Conservation (phyloP, 176 grass and related monocot species). For the Oryza glaberrima region DNA sequence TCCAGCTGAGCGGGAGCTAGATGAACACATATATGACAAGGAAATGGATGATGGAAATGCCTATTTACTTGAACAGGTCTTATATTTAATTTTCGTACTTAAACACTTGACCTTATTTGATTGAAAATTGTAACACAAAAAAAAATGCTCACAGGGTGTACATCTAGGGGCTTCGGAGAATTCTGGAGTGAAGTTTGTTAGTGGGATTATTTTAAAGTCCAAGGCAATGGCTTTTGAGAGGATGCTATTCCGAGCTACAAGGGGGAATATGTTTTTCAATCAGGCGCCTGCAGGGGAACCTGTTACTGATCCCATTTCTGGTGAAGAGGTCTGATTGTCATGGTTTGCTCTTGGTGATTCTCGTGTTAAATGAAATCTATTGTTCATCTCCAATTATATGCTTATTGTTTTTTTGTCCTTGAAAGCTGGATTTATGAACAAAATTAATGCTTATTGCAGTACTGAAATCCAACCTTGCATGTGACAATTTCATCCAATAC, state of each 20-base stretch:
- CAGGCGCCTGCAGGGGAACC: conserved; percentile 84
- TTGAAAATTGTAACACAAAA: conserved; percentile 37
- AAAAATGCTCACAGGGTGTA: conserved; percentile 52
- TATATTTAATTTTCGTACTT: conserved; percentile 28
- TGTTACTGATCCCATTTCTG: conserved; percentile 86
- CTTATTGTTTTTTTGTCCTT: conserved; percentile 24
- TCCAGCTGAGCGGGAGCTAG: conserved; percentile 82
- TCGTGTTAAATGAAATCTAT: conserved; percentile 20
- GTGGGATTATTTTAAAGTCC: conserved; percentile 87
- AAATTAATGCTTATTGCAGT: conserved; percentile 16
- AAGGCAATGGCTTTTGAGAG: conserved; percentile 96
- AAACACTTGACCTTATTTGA: conserved; percentile 32
- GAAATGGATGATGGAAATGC: conserved; percentile 56
- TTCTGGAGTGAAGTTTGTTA: conserved; percentile 93
- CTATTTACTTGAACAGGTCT: conserved; percentile 96
- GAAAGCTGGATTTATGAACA: not conserved
- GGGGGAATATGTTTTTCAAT: conserved; percentile 99
- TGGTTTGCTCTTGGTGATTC: conserved; percentile 43
- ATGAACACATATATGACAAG: conserved; percentile 80
- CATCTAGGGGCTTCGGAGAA: conserved; percentile 57
- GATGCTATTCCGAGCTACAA: conserved; percentile 98
- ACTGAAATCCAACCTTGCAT: conserved; percentile 11
- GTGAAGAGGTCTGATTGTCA: conserved; percentile 83
- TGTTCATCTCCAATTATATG: conserved; percentile 29
- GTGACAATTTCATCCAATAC: not conserved